Percentiles rank a stretch among this genome's conserved stretches.
These are phyloP conservation scores for Solanum dulcamara DNA, from an alignment of 257 asterid genomes.

Conservation along the genomic window DNA sequence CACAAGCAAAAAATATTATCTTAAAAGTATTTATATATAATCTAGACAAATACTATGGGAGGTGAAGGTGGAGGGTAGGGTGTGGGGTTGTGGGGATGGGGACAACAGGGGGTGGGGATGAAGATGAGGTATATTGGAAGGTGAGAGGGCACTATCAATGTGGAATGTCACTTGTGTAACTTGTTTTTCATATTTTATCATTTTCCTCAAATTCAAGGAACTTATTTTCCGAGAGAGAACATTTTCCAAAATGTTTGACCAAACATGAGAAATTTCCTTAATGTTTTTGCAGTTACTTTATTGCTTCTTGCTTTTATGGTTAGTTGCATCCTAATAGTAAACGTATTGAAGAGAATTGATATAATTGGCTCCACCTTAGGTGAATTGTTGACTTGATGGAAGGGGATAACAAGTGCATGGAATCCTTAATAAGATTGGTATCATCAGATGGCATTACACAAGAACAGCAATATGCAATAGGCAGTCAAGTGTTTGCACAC, in stretches of 20 bases:
- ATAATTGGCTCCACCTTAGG: not conserved
- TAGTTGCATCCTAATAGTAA: not conserved
- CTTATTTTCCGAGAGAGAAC: not conserved
- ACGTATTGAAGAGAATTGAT: not conserved
- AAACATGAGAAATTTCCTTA: not conserved
- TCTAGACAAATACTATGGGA: not conserved
- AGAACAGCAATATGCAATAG: not conserved
- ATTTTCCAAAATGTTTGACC: not conserved
- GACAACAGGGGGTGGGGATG: not conserved
- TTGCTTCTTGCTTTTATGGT: not conserved
- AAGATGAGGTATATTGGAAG: not conserved
- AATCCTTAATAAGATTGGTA: not conserved
- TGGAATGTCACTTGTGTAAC: not conserved
- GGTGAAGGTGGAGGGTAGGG: not conserved
- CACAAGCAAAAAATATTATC: not conserved
- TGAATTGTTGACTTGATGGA: not conserved
- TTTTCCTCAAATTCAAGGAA: not conserved
- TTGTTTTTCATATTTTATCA: not conserved
- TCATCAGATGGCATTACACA: not conserved
- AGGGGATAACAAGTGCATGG: not conserved
- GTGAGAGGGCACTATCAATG: not conserved
- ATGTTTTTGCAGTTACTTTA: not conserved
- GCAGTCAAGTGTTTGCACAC: not conserved
- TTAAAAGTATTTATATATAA: not conserved
- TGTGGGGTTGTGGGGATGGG: not conserved